Base-by-base conservation (phyloP, 768 basidiomycete species). In the Scleroderma bovista region DNA sequence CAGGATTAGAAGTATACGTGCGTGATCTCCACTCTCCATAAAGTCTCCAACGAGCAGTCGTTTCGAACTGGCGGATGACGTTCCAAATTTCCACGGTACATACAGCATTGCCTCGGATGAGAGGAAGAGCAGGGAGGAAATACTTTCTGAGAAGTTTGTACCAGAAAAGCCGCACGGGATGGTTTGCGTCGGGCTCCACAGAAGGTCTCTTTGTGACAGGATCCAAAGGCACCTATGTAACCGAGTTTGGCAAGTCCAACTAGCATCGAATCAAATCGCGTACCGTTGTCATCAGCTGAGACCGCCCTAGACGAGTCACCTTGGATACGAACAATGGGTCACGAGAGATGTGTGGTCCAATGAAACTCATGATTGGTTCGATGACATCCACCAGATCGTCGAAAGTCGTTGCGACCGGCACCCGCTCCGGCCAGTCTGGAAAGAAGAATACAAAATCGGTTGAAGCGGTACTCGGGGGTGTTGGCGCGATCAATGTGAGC, bases 11-110 rank as follows among this genome's bases (percentile, higher is more conserved):
- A 52, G 76, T 77, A 67, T 93, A 91, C 19, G 72, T 76, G 41
- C 71, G 71, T 33, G 80, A 73, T 66, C 86, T 88, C 96, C 96
- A 98, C 71, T 97, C 94, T 37, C 93, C 96, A 60, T 99, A 99
- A 29, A 99, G 73, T 42, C 77, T 78, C 86, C 93, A 99, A 9
- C 96, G 89, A 20, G 78, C 72, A 6, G 84, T 80, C 47, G 83
- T 84, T 49, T 88, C 84, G 62, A 86, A 90, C 54, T 82, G 79
- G 36, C 82, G 76, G 43, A 98, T 78, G 46, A 98, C 82, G 51
- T 84, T 82, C 96, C 96, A 99, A 8, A 97, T 76, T 59, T 97
- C 94, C 40, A 88, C 85, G 23, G 91, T 88, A 65, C 86, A 90
- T 20, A 92, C 86, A 7, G 92, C 86, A 60, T 93, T 93, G 33